These are phyloP conservation scores for Lathyrus sativus DNA, from an alignment of 306 rosid genomes.

Conservation along the genomic window DNA sequence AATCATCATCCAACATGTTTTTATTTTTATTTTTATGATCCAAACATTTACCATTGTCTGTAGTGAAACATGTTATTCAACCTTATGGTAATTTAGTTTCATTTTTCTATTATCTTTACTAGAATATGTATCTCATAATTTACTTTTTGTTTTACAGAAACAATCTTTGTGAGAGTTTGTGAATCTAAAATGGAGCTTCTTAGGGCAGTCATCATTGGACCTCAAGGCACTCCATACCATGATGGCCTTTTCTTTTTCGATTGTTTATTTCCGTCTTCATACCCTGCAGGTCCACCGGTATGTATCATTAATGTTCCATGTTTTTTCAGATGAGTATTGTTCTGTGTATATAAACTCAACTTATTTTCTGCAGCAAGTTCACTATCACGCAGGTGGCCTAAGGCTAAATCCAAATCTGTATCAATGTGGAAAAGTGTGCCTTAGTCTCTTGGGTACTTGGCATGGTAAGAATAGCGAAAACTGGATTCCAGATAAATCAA, in stretches of 20 bases:
- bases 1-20: background rate
- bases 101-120: slow-evolving; percentile 29
- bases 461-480: slow-evolving; percentile 60
- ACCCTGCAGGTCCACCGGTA: slow-evolving; percentile 77
- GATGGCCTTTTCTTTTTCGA: slow-evolving; percentile 86
- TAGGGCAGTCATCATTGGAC: slow-evolving; percentile 75
- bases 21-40: slow-evolving; percentile 11
- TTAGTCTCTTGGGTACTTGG: slow-evolving; percentile 88
- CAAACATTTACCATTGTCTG: slow-evolving; percentile 9
- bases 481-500: slow-evolving; percentile 72
- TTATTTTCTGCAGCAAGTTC: slow-evolving; percentile 60
- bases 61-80: slow-evolving; percentile 21
- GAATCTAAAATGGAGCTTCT: slow-evolving; percentile 79
- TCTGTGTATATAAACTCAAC: slow-evolving; percentile 18
- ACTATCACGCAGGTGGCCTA: slow-evolving; percentile 84
- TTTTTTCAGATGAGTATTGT: slow-evolving; percentile 27
- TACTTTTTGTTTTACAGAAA: slow-evolving; percentile 48
- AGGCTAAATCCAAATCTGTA: slow-evolving; percentile 82
- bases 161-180: slow-evolving; percentile 73
- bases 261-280: slow-evolving; percentile 61
- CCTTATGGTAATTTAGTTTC: slow-evolving; percentile 14
- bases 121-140: slow-evolving; percentile 34
- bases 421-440: slow-evolving; percentile 76
- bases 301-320: slow-evolving; percentile 36
- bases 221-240: slow-evolving; percentile 83